Evolutionary conservation across 768 basidiomycete species (phyloP).

Genomic region (Rhizopogon salebrosus): DNA sequence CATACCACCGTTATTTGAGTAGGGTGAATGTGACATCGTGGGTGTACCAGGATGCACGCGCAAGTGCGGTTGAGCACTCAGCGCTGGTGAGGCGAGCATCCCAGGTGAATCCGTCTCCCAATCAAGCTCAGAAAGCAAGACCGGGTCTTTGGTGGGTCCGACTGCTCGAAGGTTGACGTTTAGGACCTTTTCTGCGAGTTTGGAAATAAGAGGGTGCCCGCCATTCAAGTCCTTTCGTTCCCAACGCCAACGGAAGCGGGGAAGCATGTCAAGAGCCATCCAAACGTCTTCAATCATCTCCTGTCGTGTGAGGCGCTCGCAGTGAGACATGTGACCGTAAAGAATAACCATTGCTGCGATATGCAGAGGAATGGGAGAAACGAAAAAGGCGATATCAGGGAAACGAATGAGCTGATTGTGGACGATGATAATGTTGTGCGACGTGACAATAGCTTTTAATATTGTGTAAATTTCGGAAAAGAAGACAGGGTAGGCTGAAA

Average conservation of each 20-base stretch:
- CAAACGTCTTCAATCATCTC: slow-evolving; percentile 78
- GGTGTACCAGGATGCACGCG: slow-evolving; percentile 32
- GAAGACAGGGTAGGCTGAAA: not conserved
- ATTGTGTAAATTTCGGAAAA: slow-evolving; percentile 2
- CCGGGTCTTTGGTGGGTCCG: slow-evolving; percentile 31
- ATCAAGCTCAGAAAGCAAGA: slow-evolving; percentile 38
- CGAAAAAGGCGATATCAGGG: slow-evolving; percentile 85
- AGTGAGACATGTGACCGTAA: slow-evolving; percentile 80
- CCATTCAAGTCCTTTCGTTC: slow-evolving; percentile 78
- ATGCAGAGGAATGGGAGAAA: slow-evolving; percentile 83
- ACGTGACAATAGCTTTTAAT: slow-evolving; percentile 67
- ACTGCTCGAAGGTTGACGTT: slow-evolving; percentile 64
- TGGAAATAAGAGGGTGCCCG: slow-evolving; percentile 79
- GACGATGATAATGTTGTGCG: slow-evolving; percentile 82
- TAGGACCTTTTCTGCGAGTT: slow-evolving; percentile 78
- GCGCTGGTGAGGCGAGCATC: slow-evolving; percentile 21
- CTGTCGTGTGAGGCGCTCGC: slow-evolving; percentile 56
- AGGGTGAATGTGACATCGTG: slow-evolving; percentile 27
- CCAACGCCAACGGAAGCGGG: slow-evolving; percentile 90
- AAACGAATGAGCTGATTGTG: slow-evolving; percentile 81
- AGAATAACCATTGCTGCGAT: slow-evolving; percentile 90
- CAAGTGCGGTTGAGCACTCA: slow-evolving; percentile 19
- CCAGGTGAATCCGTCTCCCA: slow-evolving; percentile 37
- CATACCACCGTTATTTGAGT: slow-evolving; percentile 26
- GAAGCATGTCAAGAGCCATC: slow-evolving; percentile 85